phyloP scores from a whole-genome alignment of 2,329 filamentous ascomycete genomes.

The Botryotinia narcissicola region DNA sequence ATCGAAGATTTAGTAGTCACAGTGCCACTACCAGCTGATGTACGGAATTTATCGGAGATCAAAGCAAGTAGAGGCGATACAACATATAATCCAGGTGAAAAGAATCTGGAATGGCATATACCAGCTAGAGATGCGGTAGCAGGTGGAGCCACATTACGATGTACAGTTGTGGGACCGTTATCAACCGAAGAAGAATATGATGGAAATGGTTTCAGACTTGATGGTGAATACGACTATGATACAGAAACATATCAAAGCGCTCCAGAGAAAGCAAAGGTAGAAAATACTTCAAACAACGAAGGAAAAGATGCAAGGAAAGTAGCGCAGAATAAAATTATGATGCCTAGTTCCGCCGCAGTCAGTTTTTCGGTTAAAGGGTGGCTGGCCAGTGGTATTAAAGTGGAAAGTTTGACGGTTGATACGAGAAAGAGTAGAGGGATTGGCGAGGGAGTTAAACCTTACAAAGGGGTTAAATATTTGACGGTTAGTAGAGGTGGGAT shows the following conservation, averaged over 20 bases:
- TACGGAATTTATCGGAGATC: slow-evolving; percentile 81
- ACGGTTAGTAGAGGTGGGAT: slow-evolving; percentile 68
- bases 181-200: slow-evolving; percentile 49
- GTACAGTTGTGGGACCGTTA: slow-evolving; percentile 70
- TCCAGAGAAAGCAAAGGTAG: slow-evolving; percentile 37
- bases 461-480: slow-evolving; percentile 97
- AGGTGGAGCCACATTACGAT: slow-evolving; percentile 71
- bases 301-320: slow-evolving; percentile 54
- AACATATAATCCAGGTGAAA: slow-evolving; percentile 71
- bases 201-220: slow-evolving; percentile 37
- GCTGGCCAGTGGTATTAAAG: slow-evolving; percentile 64
- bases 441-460: slow-evolving; percentile 85
- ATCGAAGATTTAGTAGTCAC: slow-evolving; percentile 77
- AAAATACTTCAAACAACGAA: slow-evolving; percentile 38
- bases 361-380: slow-evolving; percentile 70
- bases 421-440: slow-evolving; percentile 80
- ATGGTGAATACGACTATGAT: slow-evolving; percentile 47
- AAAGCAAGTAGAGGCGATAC: slow-evolving; percentile 80
- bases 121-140: slow-evolving; percentile 72
- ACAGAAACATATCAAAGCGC: slow-evolving; percentile 56
- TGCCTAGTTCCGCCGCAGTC: slow-evolving; percentile 75
- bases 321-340: slow-evolving; percentile 70
- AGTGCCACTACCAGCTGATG: slow-evolving; percentile 73
- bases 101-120: slow-evolving; percentile 78
- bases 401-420: slow-evolving; percentile 67